A percentile compares a stretch with the other conserved stretches of the same genome.
These are phyloP conservation scores for Saturnispora sanitii DNA, from an alignment of 805 yeast species.

Conservation along the genomic window DNA sequence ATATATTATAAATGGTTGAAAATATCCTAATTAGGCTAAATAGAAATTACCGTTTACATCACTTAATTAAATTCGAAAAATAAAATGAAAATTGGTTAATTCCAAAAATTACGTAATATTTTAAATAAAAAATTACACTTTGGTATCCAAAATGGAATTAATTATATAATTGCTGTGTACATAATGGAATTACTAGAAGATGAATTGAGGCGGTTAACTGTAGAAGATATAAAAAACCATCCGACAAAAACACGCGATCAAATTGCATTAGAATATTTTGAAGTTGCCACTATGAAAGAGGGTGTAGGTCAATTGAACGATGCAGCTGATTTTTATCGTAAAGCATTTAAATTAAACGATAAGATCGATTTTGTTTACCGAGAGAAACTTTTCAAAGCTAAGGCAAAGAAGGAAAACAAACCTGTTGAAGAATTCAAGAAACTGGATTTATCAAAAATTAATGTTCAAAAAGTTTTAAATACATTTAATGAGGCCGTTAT, in stretches of 20 bases:
- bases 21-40: no score
- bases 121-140: no score
- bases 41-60: no score
- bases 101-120: background rate
- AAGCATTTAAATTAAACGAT: conserved; percentile 50
- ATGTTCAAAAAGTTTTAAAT: conserved; percentile 32
- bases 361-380: conserved; percentile 65
- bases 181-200: conserved; percentile 16
- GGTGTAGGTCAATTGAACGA: conserved; percentile 69
- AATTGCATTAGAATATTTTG: conserved; percentile 55
- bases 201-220: conserved; percentile 17
- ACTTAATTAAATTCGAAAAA: no score
- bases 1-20: background rate
- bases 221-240: conserved; percentile 21
- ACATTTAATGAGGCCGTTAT: conserved; percentile 27
- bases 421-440: conserved; percentile 7
- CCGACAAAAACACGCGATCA: conserved; percentile 25
- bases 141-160: no score
- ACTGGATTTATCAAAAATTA: conserved; percentile 27
- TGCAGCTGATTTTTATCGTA: conserved; percentile 63
- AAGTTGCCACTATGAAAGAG: conserved; percentile 63
- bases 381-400: conserved; percentile 31
- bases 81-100: no score
- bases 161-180: background rate
- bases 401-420: conserved; percentile 17